Percentiles rank a stretch among this genome's conserved stretches.
phyloP scores from a whole-genome alignment of 371 early-diverging fungal genomes.

The Rhizopus delemar region DNA sequence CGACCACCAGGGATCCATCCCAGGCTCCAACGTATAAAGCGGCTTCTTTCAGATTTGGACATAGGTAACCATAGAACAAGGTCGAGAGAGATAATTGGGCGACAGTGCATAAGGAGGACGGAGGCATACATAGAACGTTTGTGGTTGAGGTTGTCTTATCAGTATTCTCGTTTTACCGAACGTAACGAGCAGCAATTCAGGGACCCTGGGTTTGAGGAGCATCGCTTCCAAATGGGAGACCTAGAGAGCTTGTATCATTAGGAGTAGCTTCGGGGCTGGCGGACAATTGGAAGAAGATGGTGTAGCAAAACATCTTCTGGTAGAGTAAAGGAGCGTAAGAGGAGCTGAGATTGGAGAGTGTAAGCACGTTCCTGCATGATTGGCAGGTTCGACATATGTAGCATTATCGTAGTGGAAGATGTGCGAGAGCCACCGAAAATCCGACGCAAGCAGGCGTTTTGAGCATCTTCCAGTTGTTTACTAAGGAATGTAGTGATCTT shows the following conservation, averaged over 20 bases:
- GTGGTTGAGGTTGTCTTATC: too few relatives aligned
- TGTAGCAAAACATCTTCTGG: conserved; percentile 4
- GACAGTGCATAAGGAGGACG: too few relatives aligned
- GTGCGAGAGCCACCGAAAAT: not conserved
- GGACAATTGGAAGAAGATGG: conserved; percentile 1
- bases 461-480: conserved; percentile 1
- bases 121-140: too few relatives aligned
- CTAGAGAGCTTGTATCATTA: not conserved
- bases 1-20: too few relatives aligned
- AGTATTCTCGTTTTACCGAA: too few relatives aligned
- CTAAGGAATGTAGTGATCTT: not conserved
- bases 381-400: conserved; percentile 10
- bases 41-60: too few relatives aligned
- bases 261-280: not conserved
- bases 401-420: conserved; percentile 9
- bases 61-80: too few relatives aligned
- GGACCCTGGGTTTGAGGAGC: too few relatives aligned
- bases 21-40: too few relatives aligned
- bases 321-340: not conserved
- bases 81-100: too few relatives aligned
- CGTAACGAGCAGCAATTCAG: too few relatives aligned
- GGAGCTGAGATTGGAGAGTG: not conserved
- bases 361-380: not conserved
- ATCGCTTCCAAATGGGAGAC: not conserved
- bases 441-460: conserved; percentile 4